phyloP scores from a whole-genome alignment of 2,329 filamentous ascomycete species.

The Chaetothyriales sp. region DNA sequence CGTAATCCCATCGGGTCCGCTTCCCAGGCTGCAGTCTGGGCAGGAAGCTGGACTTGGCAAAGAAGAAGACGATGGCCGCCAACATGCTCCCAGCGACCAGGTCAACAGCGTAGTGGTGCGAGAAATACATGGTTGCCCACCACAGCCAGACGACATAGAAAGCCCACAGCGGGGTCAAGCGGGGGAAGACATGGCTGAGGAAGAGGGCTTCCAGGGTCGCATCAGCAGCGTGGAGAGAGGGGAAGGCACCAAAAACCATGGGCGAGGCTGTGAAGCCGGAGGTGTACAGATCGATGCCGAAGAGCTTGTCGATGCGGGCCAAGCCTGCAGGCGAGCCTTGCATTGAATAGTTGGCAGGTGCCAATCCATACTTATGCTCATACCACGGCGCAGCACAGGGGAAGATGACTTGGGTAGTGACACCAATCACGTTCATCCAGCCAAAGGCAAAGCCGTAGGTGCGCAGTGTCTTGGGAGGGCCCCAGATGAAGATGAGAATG shows the following conservation, averaged over 20 bases:
- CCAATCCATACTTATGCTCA: constrained; percentile 79
- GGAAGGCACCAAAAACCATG: constrained; percentile 87
- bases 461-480: constrained; percentile 67
- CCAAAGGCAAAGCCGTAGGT: constrained; percentile 78
- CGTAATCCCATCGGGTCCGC: constrained; percentile 84
- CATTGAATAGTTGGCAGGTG: constrained; percentile 85
- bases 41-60: constrained; percentile 63
- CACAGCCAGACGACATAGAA: constrained; percentile 84
- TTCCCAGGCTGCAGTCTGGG: constrained; percentile 74
- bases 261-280: constrained; percentile 81
- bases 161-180: constrained; percentile 62
- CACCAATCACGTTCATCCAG: constrained; percentile 79
- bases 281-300: constrained; percentile 84
- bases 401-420: constrained; percentile 76
- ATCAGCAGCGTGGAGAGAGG: constrained; percentile 77
- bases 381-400: constrained; percentile 96
- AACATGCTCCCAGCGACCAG: constrained; percentile 71
- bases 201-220: constrained; percentile 82
- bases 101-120: constrained; percentile 92
- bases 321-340: constrained; percentile 76
- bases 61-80: constrained; percentile 66
- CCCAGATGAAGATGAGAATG: constrained; percentile 70
- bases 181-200: constrained; percentile 83
- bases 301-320: constrained; percentile 73
- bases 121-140: constrained; percentile 98